Base-by-base conservation (phyloP, 2,329 filamentous ascomycete species). In the Magnaporthiopsis rhizophila region DNA sequence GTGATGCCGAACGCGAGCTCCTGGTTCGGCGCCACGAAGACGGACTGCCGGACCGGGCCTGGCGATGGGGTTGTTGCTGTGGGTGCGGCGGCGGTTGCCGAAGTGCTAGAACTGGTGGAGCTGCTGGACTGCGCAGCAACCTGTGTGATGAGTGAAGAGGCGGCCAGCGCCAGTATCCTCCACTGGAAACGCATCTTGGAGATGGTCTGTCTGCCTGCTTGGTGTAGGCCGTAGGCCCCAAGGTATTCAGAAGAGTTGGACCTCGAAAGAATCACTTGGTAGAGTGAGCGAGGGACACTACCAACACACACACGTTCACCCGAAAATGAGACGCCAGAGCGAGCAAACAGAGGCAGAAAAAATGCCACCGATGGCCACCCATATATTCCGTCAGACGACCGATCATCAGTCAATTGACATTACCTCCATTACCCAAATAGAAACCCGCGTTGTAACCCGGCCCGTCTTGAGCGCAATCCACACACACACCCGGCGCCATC, bases 1-100 rank as follows among this genome's bases (percentile, higher is more conserved):
- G 81, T 80, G 65, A 82, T 74, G 62, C 78, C 79, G 69, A 86
- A 86, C n/a, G 75, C 74, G 65, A 83, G 70, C 26, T 76, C 74
- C 62, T 76, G 71, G 65, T 78, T 74, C 64, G 75, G 75, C 2
- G 80, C 76, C 60, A 80, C 70, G 61, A 83, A 83, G 60, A 65
- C 53, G 30, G 64, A 65, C 61, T 57, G 13, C 24, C 45, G 45
- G 45, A 53, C 21, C 21, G 45, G 3, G 7, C 45, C 45, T 24
- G 45, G 45, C 45, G 45, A n/a, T 4, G 45, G 45, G n/a, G 45
- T 26, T 26, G 26, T 53, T 9, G 45, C 18, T 11, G 45, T 53
- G 45, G 45, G 45, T 11, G 18, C 15, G 15, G 38, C 38, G 38
- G 38, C 15, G 12, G 38, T 30, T 30, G 30, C 38, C 13, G 11